Conservation (phyloP, 2,329 filamentous ascomycete genomes). For the Pyrenophora seminiperda region DNA sequence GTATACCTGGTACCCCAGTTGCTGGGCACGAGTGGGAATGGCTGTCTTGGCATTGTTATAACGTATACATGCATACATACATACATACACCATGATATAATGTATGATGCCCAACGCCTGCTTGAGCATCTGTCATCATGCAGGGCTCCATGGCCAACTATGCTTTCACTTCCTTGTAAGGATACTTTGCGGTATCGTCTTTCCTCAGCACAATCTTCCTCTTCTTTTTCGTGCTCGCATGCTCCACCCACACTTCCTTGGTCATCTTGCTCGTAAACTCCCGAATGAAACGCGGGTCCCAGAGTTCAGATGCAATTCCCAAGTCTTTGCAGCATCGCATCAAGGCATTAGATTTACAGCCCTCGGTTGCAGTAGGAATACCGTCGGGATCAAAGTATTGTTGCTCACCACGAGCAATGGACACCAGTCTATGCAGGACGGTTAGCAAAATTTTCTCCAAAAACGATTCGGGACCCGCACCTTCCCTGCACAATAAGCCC, state of each 20-base stretch:
- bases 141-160: constrained; percentile 3
- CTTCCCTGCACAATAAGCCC: constrained; percentile 85
- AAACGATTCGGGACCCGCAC: constrained; percentile 57
- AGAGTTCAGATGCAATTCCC: constrained; percentile 91
- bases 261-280: constrained; percentile 76
- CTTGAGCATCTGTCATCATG: neutral
- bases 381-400: constrained; percentile 88
- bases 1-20: constrained; percentile 4
- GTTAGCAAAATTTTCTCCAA: neutral
- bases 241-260: constrained; percentile 88
- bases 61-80: neutral
- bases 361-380: constrained; percentile 92
- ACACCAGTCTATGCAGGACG: constrained; percentile 74
- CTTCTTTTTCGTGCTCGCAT: constrained; percentile 83
- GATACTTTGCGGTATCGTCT: constrained; percentile 73
- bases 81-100: neutral
- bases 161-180: constrained; percentile 59
- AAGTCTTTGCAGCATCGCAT: constrained; percentile 99
- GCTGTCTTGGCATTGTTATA: constrained; percentile 3
- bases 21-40: constrained; percentile 1
- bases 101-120: neutral
- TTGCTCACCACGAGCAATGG: constrained; percentile 91
- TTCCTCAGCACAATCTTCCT: constrained; percentile 86
- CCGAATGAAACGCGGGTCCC: constrained; percentile 91
- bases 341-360: constrained; percentile 95